phyloP scores from a whole-genome alignment of 768 basidiomycete species.

The Amanita subjunquillea region DNA sequence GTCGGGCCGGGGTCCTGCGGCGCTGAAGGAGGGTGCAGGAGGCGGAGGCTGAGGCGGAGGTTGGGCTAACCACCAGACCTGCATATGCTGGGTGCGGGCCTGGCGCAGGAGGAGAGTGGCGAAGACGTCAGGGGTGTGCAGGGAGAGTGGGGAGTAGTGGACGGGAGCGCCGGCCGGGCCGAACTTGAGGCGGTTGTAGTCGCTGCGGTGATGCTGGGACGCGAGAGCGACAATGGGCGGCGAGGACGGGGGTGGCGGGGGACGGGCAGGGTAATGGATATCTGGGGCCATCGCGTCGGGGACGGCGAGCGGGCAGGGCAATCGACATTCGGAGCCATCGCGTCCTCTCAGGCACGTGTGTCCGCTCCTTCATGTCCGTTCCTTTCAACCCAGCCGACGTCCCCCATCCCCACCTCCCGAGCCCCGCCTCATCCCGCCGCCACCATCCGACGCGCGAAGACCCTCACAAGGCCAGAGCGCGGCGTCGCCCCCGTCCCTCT shows the following conservation, averaged over 20 bases:
- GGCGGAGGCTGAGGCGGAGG: conserved; percentile 4
- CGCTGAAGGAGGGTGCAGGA: neutral
- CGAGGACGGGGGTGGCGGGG: conserved; percentile 2
- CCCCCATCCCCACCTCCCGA: conserved; percentile 59
- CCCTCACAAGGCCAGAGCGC: conserved; percentile 92
- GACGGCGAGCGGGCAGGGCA: neutral
- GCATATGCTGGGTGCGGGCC: conserved; percentile 20
- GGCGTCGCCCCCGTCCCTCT: conserved; percentile 90
- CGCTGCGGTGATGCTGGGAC: conserved; percentile 65
- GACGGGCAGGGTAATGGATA: no score
- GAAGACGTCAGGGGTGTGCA: conserved; percentile 51
- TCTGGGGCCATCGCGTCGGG: neutral
- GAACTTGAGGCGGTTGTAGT: conserved; percentile 62
- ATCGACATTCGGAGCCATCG: neutral
- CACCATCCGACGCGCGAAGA: conserved; percentile 84
- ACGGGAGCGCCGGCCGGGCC: conserved; percentile 41
- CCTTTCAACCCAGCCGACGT: conserved; percentile 53
- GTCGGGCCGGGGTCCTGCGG: conserved; percentile 1
- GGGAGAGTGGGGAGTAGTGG: conserved; percentile 51
- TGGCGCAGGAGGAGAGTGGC: conserved; percentile 44
- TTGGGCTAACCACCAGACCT: conserved; percentile 44
- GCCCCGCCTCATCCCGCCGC: conserved; percentile 44
- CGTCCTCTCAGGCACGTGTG: neutral
- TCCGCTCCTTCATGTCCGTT: conserved; percentile 30
- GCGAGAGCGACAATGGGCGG: conserved; percentile 44